Evolutionary conservation across 208 protist genomes (phyloP).

Genomic region (Leishmania tarentolae): DNA sequence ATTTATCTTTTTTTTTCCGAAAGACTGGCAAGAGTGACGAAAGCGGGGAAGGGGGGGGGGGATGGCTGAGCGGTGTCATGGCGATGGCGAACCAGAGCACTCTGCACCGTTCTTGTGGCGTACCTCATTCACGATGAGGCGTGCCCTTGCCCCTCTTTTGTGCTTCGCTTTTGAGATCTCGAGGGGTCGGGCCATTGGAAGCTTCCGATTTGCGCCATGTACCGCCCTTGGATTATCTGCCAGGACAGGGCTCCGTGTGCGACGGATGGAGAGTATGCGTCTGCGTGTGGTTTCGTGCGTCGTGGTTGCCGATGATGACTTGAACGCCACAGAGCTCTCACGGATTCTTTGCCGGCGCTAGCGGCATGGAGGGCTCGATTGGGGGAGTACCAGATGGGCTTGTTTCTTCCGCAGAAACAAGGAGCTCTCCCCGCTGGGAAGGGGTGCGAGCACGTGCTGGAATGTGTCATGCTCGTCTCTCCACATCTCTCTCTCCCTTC

Average conservation of each 20-base stretch:
- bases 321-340: neutral
- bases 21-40: too few relatives aligned
- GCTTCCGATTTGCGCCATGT: neutral
- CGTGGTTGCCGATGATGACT: neutral
- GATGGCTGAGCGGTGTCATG: neutral
- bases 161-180: neutral
- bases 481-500: neutral
- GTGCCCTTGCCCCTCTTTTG: too few relatives aligned
- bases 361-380: neutral
- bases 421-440: neutral
- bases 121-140: neutral
- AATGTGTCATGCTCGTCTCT: neutral
- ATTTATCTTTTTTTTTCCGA: neutral
- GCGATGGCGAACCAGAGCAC: neutral
- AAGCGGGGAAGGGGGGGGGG: neutral
- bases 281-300: neutral
- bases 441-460: neutral
- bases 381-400: neutral
- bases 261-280: neutral
- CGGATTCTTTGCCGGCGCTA: neutral
- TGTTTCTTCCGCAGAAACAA: neutral
- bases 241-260: neutral
- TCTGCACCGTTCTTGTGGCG: too few relatives aligned
- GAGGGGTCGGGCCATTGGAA: neutral
- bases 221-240: neutral